These are phyloP conservation scores for Nemophila menziesii DNA, from an alignment of 257 asterid genomes.

Conservation along the genomic window DNA sequence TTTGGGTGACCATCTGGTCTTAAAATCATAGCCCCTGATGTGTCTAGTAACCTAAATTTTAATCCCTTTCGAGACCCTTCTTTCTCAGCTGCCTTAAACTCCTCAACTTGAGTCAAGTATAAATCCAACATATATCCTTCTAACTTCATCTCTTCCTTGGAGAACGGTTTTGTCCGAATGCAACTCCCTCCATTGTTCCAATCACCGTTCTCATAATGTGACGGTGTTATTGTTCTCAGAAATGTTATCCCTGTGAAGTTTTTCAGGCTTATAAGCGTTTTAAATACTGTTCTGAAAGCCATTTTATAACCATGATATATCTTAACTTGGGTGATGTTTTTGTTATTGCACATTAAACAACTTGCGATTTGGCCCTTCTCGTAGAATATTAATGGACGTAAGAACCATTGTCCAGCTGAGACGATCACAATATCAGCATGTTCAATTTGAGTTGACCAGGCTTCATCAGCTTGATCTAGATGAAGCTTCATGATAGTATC, in stretches of 20 bases:
- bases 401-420: conserved; percentile 22
- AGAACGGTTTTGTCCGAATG: conserved; percentile 29
- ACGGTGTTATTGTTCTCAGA: conserved; percentile 46
- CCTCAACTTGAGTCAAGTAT: conserved; percentile 38
- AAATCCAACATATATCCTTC: conserved; percentile 29
- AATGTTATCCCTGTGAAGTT: conserved; percentile 18
- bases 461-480: conserved; percentile 12
- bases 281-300: conserved; percentile 35
- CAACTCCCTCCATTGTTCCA: conserved; percentile 58
- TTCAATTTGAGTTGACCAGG: conserved; percentile 12
- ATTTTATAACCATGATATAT: conserved; percentile 28
- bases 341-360: conserved; percentile 36
- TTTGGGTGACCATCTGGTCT: conserved; percentile 72
- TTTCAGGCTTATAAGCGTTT: conserved; percentile 6
- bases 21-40: conserved; percentile 36
- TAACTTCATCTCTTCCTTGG: conserved; percentile 28
- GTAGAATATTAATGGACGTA: conserved; percentile 32
- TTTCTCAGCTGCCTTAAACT: conserved; percentile 28
- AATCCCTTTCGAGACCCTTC: conserved; percentile 19
- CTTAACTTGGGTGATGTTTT: conserved; percentile 23
- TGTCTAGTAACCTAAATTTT: conserved; percentile 33
- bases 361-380: conserved; percentile 24
- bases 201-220: conserved; percentile 44
- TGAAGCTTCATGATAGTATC: conserved; percentile 10
- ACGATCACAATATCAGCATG: conserved; percentile 11